Conservation (phyloP, 2,329 filamentous ascomycete genomes). For the Chrysoporthe deuterocubensis region DNA sequence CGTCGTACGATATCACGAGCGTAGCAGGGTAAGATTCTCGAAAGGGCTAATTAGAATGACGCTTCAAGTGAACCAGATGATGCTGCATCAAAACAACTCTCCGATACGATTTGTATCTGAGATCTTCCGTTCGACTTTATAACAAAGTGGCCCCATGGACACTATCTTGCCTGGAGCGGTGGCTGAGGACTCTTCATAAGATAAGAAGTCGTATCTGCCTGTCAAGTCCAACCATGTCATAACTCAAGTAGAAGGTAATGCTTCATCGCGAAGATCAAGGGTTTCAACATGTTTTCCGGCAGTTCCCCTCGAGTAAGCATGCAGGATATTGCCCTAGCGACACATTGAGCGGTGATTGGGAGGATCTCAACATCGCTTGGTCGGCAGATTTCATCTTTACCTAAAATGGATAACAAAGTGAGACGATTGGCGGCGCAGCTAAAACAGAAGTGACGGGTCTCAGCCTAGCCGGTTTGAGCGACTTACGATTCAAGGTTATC, state of each 20-base stretch:
- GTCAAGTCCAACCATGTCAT: background rate
- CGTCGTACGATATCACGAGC: background rate
- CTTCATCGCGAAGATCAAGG: background rate
- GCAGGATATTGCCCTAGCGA: background rate
- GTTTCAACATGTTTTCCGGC: too few species aligned
- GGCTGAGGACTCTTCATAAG: background rate
- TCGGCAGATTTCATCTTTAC: background rate
- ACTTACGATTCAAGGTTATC: background rate
- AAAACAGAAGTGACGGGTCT: too few species aligned
- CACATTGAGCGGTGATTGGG: background rate
- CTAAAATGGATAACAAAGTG: slow-evolving; percentile 25
- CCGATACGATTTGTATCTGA: background rate
- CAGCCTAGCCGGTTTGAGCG: too few species aligned
- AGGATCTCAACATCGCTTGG: background rate
- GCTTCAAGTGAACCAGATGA: background rate
- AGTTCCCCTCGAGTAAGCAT: too few species aligned
- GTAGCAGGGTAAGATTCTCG: background rate
- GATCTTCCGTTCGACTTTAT: background rate
- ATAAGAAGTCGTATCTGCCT: background rate
- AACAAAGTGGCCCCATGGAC: background rate
- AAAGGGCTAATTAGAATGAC: background rate
- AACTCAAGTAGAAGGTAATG: background rate
- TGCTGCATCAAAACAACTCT: background rate
- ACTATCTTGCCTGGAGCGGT: background rate
- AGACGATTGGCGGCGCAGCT: slow-evolving; percentile 10